Conservation (phyloP, 768 basidiomycete species). For the Pisolithus tinctorius region DNA sequence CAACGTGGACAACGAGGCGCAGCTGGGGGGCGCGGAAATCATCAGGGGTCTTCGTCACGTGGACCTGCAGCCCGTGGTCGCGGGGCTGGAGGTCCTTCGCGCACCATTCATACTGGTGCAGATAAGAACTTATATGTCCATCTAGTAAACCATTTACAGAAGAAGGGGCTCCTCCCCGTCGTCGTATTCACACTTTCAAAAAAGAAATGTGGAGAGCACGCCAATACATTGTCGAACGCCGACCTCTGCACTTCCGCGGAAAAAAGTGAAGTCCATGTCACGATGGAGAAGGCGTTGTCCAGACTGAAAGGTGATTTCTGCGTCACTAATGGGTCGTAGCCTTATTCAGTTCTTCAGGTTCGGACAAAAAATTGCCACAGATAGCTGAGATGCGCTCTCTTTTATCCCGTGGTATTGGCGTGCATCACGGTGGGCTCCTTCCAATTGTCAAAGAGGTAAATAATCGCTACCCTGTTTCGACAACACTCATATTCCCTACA, state of each 20-base stretch:
- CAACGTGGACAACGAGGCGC: slow-evolving; percentile 40
- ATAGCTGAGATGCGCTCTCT: slow-evolving; percentile 86
- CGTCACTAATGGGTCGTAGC: background rate
- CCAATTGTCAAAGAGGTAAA: slow-evolving; percentile 94
- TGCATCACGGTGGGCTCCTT: slow-evolving; percentile 94
- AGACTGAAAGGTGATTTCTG: slow-evolving; percentile 71
- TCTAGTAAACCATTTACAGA: slow-evolving; percentile 78
- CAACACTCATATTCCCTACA: slow-evolving; percentile 26
- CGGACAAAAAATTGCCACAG: slow-evolving; percentile 90
- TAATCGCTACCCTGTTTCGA: background rate
- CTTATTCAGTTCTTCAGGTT: slow-evolving; percentile 42
- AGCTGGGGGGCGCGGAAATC: slow-evolving; percentile 44
- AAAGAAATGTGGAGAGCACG: slow-evolving; percentile 95
- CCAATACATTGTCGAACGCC: slow-evolving; percentile 76
- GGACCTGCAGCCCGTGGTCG: slow-evolving; percentile 32
- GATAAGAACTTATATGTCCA: slow-evolving; percentile 96
- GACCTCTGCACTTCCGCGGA: slow-evolving; percentile 87
- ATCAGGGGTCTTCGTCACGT: slow-evolving; percentile 41
- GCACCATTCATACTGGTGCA: slow-evolving; percentile 58
- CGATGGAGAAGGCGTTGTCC: slow-evolving; percentile 85
- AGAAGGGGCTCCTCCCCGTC: slow-evolving; percentile 82
- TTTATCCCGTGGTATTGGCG: slow-evolving; percentile 88
- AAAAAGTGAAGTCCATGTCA: slow-evolving; percentile 95
- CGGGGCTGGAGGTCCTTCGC: slow-evolving; percentile 40
- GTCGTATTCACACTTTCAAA: slow-evolving; percentile 98